Conservation (phyloP, 108 stramenopile genomes). For the Bacterosira constricta region DNA sequence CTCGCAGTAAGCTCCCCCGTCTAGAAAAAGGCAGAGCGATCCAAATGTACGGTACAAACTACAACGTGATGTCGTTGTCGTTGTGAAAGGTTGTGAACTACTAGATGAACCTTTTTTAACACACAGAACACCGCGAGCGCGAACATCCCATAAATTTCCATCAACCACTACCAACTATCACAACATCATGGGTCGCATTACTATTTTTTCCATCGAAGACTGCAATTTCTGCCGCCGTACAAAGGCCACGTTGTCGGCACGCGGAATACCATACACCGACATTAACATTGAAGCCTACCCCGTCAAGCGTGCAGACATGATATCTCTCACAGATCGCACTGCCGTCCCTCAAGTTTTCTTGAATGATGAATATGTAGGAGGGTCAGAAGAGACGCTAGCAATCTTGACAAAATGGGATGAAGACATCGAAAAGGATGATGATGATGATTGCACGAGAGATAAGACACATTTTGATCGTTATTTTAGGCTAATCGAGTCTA, state of each 20-base stretch:
- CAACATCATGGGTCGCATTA: constrained; percentile 55
- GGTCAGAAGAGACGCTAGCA: constrained; percentile 44
- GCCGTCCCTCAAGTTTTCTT: constrained; percentile 63
- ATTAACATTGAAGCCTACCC: constrained; percentile 41
- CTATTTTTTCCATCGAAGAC: constrained; percentile 50
- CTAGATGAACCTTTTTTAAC: too few species aligned
- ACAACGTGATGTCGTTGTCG: too few species aligned
- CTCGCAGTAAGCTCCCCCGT: too few species aligned
- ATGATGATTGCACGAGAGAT: not conserved
- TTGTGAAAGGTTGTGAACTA: too few species aligned
- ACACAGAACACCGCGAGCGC: too few species aligned
- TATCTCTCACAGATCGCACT: constrained; percentile 26
- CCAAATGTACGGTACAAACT: too few species aligned
- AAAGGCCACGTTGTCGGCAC: constrained; percentile 34
- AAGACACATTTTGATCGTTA: constrained; percentile 11
- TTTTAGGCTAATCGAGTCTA: constrained; percentile 12
- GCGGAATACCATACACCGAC: constrained; percentile 47
- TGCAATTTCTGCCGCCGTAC: constrained; percentile 46
- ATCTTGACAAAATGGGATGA: constrained; percentile 51
- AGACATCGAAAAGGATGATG: constrained; percentile 2
- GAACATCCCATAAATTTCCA: too few species aligned
- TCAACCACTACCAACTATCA: not conserved
- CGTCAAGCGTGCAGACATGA: constrained; percentile 47
- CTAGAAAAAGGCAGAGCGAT: too few species aligned
- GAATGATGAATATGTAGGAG: constrained; percentile 52